Base-by-base conservation (phyloP, 129 eudicot species). In the Tagetes erecta region DNA sequence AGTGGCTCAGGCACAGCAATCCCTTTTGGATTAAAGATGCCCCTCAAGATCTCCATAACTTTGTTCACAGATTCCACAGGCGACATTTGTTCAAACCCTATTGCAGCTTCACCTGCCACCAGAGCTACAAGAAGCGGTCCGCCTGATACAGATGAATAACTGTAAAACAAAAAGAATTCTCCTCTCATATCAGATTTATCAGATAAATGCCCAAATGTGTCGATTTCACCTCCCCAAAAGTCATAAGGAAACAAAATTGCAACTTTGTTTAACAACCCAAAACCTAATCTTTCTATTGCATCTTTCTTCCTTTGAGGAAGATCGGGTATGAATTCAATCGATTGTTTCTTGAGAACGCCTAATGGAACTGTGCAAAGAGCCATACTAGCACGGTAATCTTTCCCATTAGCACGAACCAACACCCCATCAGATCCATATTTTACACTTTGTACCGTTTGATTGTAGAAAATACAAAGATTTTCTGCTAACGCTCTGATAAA, bases 181-280 rank as follows among this genome's bases (percentile, higher is more conserved):
- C 99, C 99, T 76, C 99, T 85, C 89, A 68, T 94, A 36, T 64
- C 80, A n/a, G 99, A 84, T 64, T 94, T 89, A 33, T 91, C 93
- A 0, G 92, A 83, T 80, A 94, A 81, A 82, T 91, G 99, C 38
- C 99, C 99, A 81, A 94, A 94, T 0, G 99, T 94, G 47, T 94
- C 99, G 27, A 94, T 86, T 56, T 94, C 99, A 53, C 97, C 97
- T 50, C 99, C 99, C 99, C 99, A 94, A 59, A 94, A 94, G 79
- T 94, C 97, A 67, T 88, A 88, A 0, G 99, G 99, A 77, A 94
- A 94, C 81, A 94, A 78, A 63, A 94, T 91, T 1, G 99, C 99
- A 67, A 94, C 99, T 81, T 94, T 94, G 76, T 94, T 94, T 60
- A 94, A 80, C 75, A 94, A 49, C 68, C 99, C 99, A 59, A 90